A percentile compares a stretch with the other conserved stretches of the same genome.
These are phyloP conservation scores for Bipolaris victoriae DNA, from an alignment of 2,329 filamentous ascomycete species.

Conservation along the genomic window DNA sequence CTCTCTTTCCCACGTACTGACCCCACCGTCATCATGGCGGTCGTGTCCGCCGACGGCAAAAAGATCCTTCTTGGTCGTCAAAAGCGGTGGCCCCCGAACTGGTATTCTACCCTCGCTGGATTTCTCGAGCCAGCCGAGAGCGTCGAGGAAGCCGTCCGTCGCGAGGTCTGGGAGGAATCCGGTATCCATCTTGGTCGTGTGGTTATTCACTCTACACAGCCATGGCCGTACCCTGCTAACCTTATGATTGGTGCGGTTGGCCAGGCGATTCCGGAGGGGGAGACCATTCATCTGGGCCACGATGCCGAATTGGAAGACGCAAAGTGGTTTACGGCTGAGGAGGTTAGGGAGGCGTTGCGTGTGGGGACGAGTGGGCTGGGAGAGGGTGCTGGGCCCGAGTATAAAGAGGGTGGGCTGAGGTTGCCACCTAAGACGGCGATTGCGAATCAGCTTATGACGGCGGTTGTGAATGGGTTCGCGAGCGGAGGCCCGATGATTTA, in stretches of 20 bases:
- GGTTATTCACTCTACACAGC: conserved; percentile 59
- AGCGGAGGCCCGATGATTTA: conserved; percentile 56
- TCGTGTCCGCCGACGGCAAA: conserved; percentile 79
- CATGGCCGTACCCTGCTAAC: conserved; percentile 62
- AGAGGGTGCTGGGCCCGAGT: conserved; percentile 67
- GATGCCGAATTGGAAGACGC: conserved; percentile 92
- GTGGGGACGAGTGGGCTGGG: conserved; percentile 72
- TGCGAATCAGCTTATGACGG: conserved; percentile 83
- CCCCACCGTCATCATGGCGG: conserved; percentile 92
- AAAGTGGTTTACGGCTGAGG: conserved; percentile 83
- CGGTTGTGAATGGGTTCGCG: conserved; percentile 78
- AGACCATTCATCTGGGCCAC: conserved; percentile 81
- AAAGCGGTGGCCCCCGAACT: conserved; percentile 80
- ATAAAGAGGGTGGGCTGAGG: conserved; percentile 77
- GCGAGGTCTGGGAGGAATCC: conserved; percentile 60
- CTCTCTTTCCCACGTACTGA: conserved; percentile 91
- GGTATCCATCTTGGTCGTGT: conserved; percentile 57
- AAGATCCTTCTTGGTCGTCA: conserved; percentile 83
- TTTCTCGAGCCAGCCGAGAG: conserved; percentile 60
- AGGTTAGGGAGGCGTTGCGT: conserved; percentile 75
- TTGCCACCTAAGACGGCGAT: conserved; percentile 88
- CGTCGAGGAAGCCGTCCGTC: conserved; percentile 58
- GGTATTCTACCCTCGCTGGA: conserved; percentile 81
- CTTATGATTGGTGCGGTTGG: conserved; percentile 73
- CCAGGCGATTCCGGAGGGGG: conserved; percentile 79